phyloP scores from a whole-genome alignment of 345 rosid species.

The Viola odorata region DNA sequence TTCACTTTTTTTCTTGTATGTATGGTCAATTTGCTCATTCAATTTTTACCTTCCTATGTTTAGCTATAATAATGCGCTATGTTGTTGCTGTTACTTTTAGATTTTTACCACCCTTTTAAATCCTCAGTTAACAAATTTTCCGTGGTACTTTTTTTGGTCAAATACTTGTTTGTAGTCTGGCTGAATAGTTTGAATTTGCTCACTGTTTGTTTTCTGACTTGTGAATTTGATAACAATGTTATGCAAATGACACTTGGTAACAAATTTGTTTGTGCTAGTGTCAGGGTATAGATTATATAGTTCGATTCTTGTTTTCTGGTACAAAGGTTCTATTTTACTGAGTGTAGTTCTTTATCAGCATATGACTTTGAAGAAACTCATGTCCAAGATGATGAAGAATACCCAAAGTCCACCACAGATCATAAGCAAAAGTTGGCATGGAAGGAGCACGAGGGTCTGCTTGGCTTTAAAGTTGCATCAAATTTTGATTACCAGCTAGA shows the following conservation, averaged over 20 bases:
- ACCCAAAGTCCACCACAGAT: constrained; percentile 41
- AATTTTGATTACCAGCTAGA: constrained; percentile 57
- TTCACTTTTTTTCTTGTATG: neutral
- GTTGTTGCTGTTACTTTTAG: too few species aligned
- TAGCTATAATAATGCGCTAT: too few species aligned
- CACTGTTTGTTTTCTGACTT: too few species aligned
- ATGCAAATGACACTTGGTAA: too few species aligned
- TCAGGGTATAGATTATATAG: neutral
- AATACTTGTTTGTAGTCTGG: too few species aligned
- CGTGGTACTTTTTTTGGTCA: too few species aligned
- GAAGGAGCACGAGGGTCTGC: constrained; percentile 59
- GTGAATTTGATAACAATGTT: too few species aligned
- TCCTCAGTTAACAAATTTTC: too few species aligned
- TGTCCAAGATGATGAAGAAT: constrained; percentile 76
- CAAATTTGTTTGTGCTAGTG: neutral
- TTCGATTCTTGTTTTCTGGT: neutral
- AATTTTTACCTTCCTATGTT: neutral
- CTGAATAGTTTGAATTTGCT: too few species aligned
- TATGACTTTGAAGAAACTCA: constrained; percentile 61
- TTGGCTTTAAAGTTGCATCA: constrained; percentile 67
- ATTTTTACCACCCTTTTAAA: too few species aligned
- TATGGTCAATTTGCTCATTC: neutral
- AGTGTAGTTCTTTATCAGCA: constrained; percentile 37
- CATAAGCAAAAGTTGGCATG: constrained; percentile 47
- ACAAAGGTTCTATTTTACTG: neutral